Evolutionary conservation across 352 stramenopile genomes (phyloP), one percentile per base, ranked within the genome.

Genomic region (Peronosclerospora sorghi): DNA sequence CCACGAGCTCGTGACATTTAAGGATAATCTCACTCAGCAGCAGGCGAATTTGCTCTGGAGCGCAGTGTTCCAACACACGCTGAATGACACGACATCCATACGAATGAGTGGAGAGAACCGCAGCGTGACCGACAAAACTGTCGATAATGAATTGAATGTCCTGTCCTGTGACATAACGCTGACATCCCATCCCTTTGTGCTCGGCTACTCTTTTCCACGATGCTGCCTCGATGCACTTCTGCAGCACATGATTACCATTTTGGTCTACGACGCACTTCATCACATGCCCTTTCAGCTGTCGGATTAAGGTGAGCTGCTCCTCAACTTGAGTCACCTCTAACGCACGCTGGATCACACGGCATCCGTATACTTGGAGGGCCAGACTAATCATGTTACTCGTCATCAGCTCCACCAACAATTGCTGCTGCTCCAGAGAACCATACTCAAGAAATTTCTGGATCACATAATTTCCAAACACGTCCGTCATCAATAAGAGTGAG

Each of bases 401-500:
- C 50, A 98, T 95, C 35, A 79, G 41, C 35, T 77, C 61, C 41
- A 90, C 65, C 7, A 98, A 65, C 23, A 85, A 46, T 27, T 83
- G 71, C 37, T 95, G 84, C 48, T 97, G 88, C 13, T 92, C 66
- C 14, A 68, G 26, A 5, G 70, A 95, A 19, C 93, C 94, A 65
- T 96, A 93, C 41, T 98, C 90, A 46, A 98, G 88, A 24, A 98
- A 82, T 54, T 98, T 98, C 62, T 99, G 96, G 28, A 99, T 95
- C 19, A 99, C 95, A 53, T 99, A 99, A 63, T 99, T 99, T 13
- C 96, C 96, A 62, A 99, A 99, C 5, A 99, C 94, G 44, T 95
- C 83, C 21, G 75, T 88, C 84, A 95, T 95, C 32, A 95, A 53
- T 32, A 69, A 21, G 14, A 94, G 61, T 12, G 73, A 81, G 28